A percentile compares a stretch with the other conserved stretches of the same genome.
Evolutionary conservation across 2,329 filamentous ascomycete genomes (phyloP).

Genomic region (Pseudogymnoascus sp.): DNA sequence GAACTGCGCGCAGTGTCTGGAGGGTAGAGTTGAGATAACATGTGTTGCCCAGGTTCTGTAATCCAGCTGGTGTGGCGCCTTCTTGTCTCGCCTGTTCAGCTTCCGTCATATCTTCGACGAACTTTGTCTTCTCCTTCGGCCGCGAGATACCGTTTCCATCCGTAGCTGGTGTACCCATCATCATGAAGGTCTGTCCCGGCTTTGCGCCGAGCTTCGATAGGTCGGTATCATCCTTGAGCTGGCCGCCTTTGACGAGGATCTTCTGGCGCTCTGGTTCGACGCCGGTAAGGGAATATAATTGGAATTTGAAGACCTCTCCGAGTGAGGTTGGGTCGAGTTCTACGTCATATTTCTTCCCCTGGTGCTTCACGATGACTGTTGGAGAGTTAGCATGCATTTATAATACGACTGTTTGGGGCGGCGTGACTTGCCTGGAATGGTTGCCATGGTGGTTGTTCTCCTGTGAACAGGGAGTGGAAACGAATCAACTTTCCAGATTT

Average conservation of each 20-base stretch:
- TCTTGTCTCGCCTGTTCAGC: constrained; percentile 77
- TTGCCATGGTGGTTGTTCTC: constrained; percentile 23
- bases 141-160: constrained; percentile 53
- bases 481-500: neutral
- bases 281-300: constrained; percentile 88
- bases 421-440: constrained; percentile 26
- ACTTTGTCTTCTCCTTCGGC: constrained; percentile 76
- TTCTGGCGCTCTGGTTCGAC: constrained; percentile 97
- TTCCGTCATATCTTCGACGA: constrained; percentile 96
- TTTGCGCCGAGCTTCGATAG: constrained; percentile 80
- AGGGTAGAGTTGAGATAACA: constrained; percentile 97
- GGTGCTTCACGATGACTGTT: constrained; percentile 84
- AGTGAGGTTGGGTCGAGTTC: constrained; percentile 78
- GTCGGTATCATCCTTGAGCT: constrained; percentile 90
- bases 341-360: constrained; percentile 90
- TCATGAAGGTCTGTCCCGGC: constrained; percentile 80
- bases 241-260: constrained; percentile 85
- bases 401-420: neutral
- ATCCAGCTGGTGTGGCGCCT: constrained; percentile 77
- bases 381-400: constrained; percentile 15
- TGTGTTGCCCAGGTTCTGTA: constrained; percentile 92
- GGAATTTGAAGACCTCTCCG: constrained; percentile 91
- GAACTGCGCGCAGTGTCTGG: constrained; percentile 81
- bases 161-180: constrained; percentile 84
- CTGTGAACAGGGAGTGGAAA: neutral